A percentile compares a stretch with the other conserved stretches of the same genome.
Conservation (phyloP, 2,329 filamentous ascomycete genomes). For the Pleurostoma richardsiae region DNA sequence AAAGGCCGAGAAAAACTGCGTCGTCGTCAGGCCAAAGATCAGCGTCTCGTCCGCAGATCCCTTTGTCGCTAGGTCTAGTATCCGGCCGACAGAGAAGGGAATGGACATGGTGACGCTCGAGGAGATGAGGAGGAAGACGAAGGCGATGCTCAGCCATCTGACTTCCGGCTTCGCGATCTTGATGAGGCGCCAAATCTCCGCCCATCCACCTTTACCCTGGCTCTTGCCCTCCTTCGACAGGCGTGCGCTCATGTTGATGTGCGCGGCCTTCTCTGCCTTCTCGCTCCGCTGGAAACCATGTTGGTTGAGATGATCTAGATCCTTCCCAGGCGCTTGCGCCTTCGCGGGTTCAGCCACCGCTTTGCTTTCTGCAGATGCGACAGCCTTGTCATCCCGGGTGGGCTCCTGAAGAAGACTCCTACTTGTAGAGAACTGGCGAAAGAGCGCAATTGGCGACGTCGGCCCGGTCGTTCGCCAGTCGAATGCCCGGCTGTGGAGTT, state of each 20-base stretch:
- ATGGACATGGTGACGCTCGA: slow-evolving; percentile 94
- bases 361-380: slow-evolving; percentile 5
- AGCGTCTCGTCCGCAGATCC: slow-evolving; percentile 58
- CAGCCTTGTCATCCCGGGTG: slow-evolving; percentile 6
- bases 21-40: slow-evolving; percentile 78
- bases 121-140: slow-evolving; percentile 80
- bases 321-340: slow-evolving; percentile 14
- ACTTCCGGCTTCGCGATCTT: slow-evolving; percentile 85
- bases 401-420: slow-evolving; percentile 10
- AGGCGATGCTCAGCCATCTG: slow-evolving; percentile 71
- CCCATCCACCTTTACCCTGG: slow-evolving; percentile 47
- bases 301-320: slow-evolving; percentile 20
- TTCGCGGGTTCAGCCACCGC: slow-evolving; percentile 2
- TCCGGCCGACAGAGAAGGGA: slow-evolving; percentile 93
- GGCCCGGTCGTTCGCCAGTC: slow-evolving; percentile 8
- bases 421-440: slow-evolving; percentile 18
- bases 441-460: slow-evolving; percentile 8
- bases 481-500: slow-evolving; percentile 5
- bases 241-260: slow-evolving; percentile 84
- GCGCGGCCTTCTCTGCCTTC: slow-evolving; percentile 73
- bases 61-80: slow-evolving; percentile 86
- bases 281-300: slow-evolving; percentile 62
- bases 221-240: slow-evolving; percentile 75
- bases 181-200: slow-evolving; percentile 83
- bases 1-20: slow-evolving; percentile 83